These are phyloP conservation scores for Kwoniella shandongensis DNA, from an alignment of 768 basidiomycete species.

Conservation along the genomic window DNA sequence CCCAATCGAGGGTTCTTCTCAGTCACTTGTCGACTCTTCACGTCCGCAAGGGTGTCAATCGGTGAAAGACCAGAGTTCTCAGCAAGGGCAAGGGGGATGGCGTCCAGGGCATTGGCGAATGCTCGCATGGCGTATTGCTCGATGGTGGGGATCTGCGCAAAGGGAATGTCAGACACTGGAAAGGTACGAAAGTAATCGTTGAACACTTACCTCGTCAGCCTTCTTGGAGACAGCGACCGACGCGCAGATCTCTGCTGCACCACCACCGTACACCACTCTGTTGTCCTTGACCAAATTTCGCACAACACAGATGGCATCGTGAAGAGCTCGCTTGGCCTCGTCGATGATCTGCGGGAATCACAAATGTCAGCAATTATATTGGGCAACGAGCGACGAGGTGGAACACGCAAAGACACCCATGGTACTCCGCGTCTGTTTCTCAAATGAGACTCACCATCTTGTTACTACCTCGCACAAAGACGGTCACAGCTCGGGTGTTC, in stretches of 20 bases:
- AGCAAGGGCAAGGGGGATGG: slow-evolving; percentile 91
- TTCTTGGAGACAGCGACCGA: slow-evolving; percentile 89
- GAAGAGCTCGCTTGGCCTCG: slow-evolving; percentile 94
- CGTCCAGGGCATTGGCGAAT: slow-evolving; percentile 92
- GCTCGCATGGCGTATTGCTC: slow-evolving; percentile 99
- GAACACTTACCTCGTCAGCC: slow-evolving; percentile 74
- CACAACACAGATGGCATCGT: slow-evolving; percentile 96
- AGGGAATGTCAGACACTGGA: slow-evolving; percentile 2
- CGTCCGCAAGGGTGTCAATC: slow-evolving; percentile 93
- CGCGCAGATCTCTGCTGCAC: slow-evolving; percentile 95
- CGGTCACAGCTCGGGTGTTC: slow-evolving; percentile 91
- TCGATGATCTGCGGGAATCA: slow-evolving; percentile 76
- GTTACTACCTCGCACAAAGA: slow-evolving; percentile 96
- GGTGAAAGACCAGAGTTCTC: slow-evolving; percentile 97
- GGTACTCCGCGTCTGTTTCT: too few species aligned
- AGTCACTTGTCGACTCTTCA: slow-evolving; percentile 85
- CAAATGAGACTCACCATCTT: slow-evolving; percentile 86
- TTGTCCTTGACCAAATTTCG: slow-evolving; percentile 93
- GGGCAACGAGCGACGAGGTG: background rate
- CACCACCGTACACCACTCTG: slow-evolving; percentile 96
- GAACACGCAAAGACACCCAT: background rate
- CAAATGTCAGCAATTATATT: background rate
- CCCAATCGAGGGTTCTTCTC: slow-evolving; percentile 84
- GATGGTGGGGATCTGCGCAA: slow-evolving; percentile 80
- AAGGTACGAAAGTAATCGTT: background rate